Percentiles rank a stretch among this genome's conserved stretches.
Evolutionary conservation across 192 early-diverging fungal species (phyloP).

Genomic region (Spizellomyces punctatus): DNA sequence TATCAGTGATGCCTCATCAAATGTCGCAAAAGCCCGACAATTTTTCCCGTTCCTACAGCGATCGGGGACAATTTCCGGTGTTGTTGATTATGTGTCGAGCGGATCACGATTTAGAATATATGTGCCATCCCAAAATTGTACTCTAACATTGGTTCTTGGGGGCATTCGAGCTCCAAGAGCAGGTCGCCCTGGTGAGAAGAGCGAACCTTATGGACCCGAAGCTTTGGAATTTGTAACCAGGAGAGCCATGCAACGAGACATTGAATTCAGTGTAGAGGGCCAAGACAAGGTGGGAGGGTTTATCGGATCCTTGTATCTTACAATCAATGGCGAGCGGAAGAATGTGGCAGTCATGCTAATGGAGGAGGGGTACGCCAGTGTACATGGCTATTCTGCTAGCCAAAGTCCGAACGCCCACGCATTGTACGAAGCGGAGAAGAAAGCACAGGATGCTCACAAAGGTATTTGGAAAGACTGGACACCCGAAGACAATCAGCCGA

Average conservation of each 20-base stretch:
- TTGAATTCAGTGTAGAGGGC: conserved; percentile 85
- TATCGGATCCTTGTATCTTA: conserved; percentile 79
- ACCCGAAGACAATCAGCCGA: conserved; percentile 48
- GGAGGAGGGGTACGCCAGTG: conserved; percentile 76
- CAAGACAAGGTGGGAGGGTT: conserved; percentile 92
- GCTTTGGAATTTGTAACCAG: conserved; percentile 70
- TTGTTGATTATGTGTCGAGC: conserved; percentile 85
- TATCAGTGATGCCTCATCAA: conserved; percentile 84
- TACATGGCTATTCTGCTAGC: conserved; percentile 85
- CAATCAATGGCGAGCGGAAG: conserved; percentile 46
- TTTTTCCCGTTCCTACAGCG: conserved; percentile 86
- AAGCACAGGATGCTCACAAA: conserved; percentile 66
- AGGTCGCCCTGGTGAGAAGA: conserved; percentile 69
- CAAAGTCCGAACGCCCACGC: conserved; percentile 71
- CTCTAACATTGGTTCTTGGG: conserved; percentile 81
- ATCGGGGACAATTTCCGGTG: conserved; percentile 67
- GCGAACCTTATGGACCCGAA: conserved; percentile 87
- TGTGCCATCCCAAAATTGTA: conserved; percentile 83
- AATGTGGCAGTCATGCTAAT: conserved; percentile 80
- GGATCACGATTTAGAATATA: conserved; percentile 82
- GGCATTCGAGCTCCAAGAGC: conserved; percentile 85
- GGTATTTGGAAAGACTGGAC: conserved; percentile 75
- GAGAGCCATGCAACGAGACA: conserved; percentile 84
- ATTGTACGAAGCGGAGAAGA: conserved; percentile 78
- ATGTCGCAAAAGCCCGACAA: conserved; percentile 77